Percentiles rank a stretch among this genome's conserved stretches.
These are phyloP conservation scores for Tricharina praecox DNA, from an alignment of 495 filamentous ascomycete species.

Conservation along the genomic window DNA sequence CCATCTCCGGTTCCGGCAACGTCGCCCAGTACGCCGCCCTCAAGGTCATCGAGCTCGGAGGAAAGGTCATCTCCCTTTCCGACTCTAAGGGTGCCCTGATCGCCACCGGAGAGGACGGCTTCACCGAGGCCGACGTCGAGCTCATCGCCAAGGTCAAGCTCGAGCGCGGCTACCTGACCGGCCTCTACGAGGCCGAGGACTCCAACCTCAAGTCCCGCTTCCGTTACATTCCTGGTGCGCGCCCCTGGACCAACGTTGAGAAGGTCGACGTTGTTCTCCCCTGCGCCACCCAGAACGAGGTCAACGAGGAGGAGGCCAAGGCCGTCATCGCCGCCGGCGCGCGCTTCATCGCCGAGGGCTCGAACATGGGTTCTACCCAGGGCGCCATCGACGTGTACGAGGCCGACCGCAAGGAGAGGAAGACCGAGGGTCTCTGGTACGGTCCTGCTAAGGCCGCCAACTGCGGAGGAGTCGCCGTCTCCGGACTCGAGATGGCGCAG, in stretches of 20 bases:
- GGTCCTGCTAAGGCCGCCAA: slow-evolving; percentile 94
- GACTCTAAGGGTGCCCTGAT: slow-evolving; percentile 78
- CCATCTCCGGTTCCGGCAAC: slow-evolving; percentile 94
- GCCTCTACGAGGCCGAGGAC: slow-evolving; percentile 31
- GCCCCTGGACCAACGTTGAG: slow-evolving; percentile 79
- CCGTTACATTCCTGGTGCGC: slow-evolving; percentile 74
- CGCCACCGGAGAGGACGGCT: slow-evolving; percentile 43
- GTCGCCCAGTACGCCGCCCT: slow-evolving; percentile 96
- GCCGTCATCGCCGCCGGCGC: slow-evolving; percentile 57
- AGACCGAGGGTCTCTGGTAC: slow-evolving; percentile 74
- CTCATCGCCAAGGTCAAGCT: slow-evolving; percentile 73
- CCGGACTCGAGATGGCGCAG: slow-evolving; percentile 97
- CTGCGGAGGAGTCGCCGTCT: slow-evolving; percentile 92
- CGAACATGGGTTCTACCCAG: slow-evolving; percentile 97
- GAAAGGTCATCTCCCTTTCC: slow-evolving; percentile 80
- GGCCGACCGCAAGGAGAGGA: slow-evolving; percentile 48
- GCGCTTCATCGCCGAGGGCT: slow-evolving; percentile 86
- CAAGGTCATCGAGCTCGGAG: slow-evolving; percentile 92
- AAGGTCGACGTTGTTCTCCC: slow-evolving; percentile 84
- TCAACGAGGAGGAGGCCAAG: slow-evolving; percentile 73
- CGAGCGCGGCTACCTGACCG: slow-evolving; percentile 61
- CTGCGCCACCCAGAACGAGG: slow-evolving; percentile 93
- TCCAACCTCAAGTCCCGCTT: slow-evolving; percentile 43
- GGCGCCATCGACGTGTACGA: slow-evolving; percentile 92
- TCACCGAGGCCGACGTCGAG: slow-evolving; percentile 62